These are phyloP conservation scores for Botrytis hyacinthi DNA, from an alignment of 2,329 filamentous ascomycete species.

Conservation along the genomic window DNA sequence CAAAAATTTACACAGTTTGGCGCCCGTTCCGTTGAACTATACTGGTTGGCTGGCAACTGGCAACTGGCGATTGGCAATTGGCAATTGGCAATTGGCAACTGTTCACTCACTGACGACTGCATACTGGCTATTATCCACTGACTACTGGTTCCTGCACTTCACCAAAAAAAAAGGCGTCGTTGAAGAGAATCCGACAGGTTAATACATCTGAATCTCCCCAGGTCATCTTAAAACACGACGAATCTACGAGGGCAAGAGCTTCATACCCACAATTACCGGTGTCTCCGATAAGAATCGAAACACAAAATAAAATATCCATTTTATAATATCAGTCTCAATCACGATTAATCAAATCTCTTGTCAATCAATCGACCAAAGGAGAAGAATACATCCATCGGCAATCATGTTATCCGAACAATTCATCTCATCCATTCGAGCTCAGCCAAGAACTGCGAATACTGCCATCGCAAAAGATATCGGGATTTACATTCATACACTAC, in stretches of 20 bases:
- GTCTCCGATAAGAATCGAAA: background rate
- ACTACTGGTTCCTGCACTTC: background rate
- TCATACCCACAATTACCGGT: slow-evolving; percentile 4
- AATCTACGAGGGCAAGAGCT: background rate
- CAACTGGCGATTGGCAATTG: background rate
- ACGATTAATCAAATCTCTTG: background rate
- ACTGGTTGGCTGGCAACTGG: background rate
- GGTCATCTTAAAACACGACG: background rate
- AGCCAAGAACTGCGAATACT: slow-evolving; percentile 59
- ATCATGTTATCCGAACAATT: slow-evolving; percentile 60
- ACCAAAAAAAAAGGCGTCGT: background rate
- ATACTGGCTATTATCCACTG: background rate
- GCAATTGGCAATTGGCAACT: no score
- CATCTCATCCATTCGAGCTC: slow-evolving; percentile 57
- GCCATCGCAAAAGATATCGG: slow-evolving; percentile 74
- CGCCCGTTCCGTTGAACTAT: background rate
- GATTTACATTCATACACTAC: slow-evolving; percentile 80
- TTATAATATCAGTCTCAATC: background rate
- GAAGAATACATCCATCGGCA: background rate
- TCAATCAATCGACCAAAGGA: background rate
- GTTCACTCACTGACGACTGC: no score
- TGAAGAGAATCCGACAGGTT: background rate
- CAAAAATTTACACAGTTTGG: background rate
- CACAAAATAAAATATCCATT: background rate
- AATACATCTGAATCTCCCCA: background rate